Base-by-base conservation (phyloP, 202 grass and related monocot species). In the Panicum hallii region DNA sequence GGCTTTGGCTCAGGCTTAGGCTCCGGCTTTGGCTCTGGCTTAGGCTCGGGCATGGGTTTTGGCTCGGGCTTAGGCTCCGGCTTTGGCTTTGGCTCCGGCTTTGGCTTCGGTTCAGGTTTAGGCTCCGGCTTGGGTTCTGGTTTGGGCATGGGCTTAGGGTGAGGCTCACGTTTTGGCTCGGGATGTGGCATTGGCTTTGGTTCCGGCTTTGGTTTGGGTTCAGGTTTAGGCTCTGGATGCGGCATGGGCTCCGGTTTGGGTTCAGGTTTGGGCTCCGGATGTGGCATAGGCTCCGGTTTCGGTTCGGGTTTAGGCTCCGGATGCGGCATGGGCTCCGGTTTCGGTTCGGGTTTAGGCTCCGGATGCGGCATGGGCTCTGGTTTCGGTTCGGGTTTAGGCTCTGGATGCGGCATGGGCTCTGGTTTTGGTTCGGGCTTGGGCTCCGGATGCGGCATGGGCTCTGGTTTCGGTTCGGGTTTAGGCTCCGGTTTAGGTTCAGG, bases 11-110 rank as follows among this genome's bases (percentile, higher is more conserved):
- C 0, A 0, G 63, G 63, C 2, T 36, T 0, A 0, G 63, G 54
- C 54, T n/a, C 0, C 0, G 42, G 67, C 1, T 42, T 20, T 0
- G 65, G 65, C 0, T 68, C 1, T 0, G 64, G 64, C 1, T 20
- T 0, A 0, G 64, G 41, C 20, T 72, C 9, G 0, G 44, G 44
- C 6, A 7, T 8, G 0, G 63, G 63, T 6, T 28, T 2, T 0
- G 68, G 68, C 1, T 49, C 2, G 0, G 69, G 69, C 0, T 66
- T 8, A 0, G 63, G 63, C 0, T 56, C 10, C 0, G 50, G 69
- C 1, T 41, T 17, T 0, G 30, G 63, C 7, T 8, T 48, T 0
- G 43, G 67, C 1, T 7, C 3, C 0, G 61, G 16, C 7, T 32
- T 3, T 0, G 70, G 26, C 0, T 74, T 16, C 3, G 42, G 42